Base-by-base conservation (phyloP, 768 basidiomycete genomes). In the Kwoniella pini region DNA sequence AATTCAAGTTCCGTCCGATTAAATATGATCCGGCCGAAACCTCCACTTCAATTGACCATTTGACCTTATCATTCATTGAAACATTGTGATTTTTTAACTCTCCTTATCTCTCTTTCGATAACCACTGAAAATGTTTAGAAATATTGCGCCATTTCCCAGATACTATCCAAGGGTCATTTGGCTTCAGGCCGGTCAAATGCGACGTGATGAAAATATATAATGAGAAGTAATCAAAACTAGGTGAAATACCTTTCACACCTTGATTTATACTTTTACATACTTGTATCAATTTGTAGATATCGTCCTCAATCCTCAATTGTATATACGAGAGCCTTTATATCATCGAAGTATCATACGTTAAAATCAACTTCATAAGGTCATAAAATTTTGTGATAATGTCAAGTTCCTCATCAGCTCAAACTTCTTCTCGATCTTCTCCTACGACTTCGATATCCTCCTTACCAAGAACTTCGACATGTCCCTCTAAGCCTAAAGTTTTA, bases 401-500 rank as follows among this genome's bases (percentile, higher is more conserved):
- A 19, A 31, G 17, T 17, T 50, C 48, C 27, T 50, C 48, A 4
- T 50, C 48, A 1, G 26, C 48, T 17, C 27, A 50, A 6, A n/a
- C 48, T n/a, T 50, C 48, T 5, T 36, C 48, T 9, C 27, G 31
- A 13, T 19, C 30, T 19, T 50, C 48, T 7, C 48, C 48, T 31
- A 31, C 48, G 10, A 50, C 48, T 12, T 50, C 48, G 3, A 27
- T 30, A 6, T 50, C 48, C 11, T 31, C 48, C 4, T 28, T 50
- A 30, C 31, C 48, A 2, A 12, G 17, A 3, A 50, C 12, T 30
- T 42, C 40, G 9, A 9, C n/a, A 10, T 42, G 9, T 15, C 15
- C 22, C n/a, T 50, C 30, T 2, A 54, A 48, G 19, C 59, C 59
- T 33, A 61, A 61, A 40, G 59, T 61, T 0, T 9, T 61, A n/a